Base-by-base conservation (phyloP, 139 green algal species). In the Chlorella sp. region DNA sequence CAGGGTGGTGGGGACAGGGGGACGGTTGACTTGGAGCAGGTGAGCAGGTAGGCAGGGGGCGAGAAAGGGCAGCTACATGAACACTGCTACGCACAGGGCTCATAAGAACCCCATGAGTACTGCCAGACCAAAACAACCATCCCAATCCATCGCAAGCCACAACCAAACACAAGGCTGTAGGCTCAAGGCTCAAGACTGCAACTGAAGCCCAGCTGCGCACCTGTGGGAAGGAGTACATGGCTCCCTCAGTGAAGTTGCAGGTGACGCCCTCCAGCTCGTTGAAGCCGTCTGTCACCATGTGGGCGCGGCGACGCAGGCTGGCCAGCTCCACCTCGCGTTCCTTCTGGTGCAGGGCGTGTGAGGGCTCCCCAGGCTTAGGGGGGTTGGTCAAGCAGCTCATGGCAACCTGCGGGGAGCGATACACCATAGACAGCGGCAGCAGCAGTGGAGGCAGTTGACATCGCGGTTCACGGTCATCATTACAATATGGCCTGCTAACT, bases 191-290 rank as follows among this genome's bases (percentile, higher is more conserved):
- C 14, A 59, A 14, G 20, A 26, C 14, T 59, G 20, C 49, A 59
- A 59, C 20, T 59, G 14, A n/a, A n/a, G n/a, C 49, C 14, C 49
- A 59, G 14, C 14, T 20, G 20, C 49, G 49, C 31, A 70, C 67
- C 67, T 78, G 77, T 4, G 91, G 90, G 86, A 95, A 96, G 72
- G 79, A 80, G 81, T 96, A 96, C 89, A 94, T 92, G 26, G 87
- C 91, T 2, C 90, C 94, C 86, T 95, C 93, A 1, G 90, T 94
- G 76, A 91, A 90, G 72, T 91, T 93, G 83, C 92, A 95, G 2
- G 74, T 87, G 2, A 96, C 76, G 31, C 85, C 88, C 78, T 93
- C 83, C 34, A 95, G 84, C 20, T 24, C 64, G 82, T 96, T 96
- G 78, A 96, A 93, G 59, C 70, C 89, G 67, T 93, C 82, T 5